phyloP scores from a whole-genome alignment of 306 rosid species.

The Prinsepia uniflora region DNA sequence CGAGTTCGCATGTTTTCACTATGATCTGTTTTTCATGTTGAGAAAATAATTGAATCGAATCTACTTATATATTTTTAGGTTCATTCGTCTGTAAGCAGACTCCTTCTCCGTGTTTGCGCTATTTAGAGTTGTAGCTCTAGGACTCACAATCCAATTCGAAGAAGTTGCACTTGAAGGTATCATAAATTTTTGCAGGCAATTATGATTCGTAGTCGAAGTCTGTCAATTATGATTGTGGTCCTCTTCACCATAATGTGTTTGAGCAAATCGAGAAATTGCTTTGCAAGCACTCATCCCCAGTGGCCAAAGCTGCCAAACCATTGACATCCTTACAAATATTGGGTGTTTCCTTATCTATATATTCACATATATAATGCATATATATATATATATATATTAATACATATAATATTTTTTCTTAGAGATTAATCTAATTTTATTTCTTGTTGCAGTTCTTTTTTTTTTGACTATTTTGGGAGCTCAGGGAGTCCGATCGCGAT shows the following conservation, averaged over 20 bases:
- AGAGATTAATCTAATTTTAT: too few relatives aligned
- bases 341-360: too few relatives aligned
- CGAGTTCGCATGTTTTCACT: slow-evolving; percentile 72
- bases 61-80: slow-evolving; percentile 35
- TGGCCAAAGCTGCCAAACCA: slow-evolving; percentile 41
- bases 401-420: too few relatives aligned
- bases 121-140: slow-evolving; percentile 41
- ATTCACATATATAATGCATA: too few relatives aligned
- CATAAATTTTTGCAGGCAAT: slow-evolving; percentile 80
- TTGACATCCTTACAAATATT: slow-evolving; percentile 47
- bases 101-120: slow-evolving; percentile 67
- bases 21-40: slow-evolving; percentile 49
- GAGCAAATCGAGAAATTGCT: slow-evolving; percentile 73
- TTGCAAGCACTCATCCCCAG: slow-evolving; percentile 73
- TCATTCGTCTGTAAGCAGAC: slow-evolving; percentile 66
- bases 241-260: slow-evolving; percentile 52
- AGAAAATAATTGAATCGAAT: too few relatives aligned
- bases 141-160: slow-evolving; percentile 59
- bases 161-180: slow-evolving; percentile 89
- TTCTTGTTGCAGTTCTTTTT: too few relatives aligned
- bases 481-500: too few relatives aligned
- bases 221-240: slow-evolving; percentile 78
- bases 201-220: slow-evolving; percentile 54
- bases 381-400: too few relatives aligned
- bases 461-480: too few relatives aligned